Percentiles rank a stretch among this genome's conserved stretches.
Conservation (phyloP, 345 rosid genomes). For the Litchi chinensis region DNA sequence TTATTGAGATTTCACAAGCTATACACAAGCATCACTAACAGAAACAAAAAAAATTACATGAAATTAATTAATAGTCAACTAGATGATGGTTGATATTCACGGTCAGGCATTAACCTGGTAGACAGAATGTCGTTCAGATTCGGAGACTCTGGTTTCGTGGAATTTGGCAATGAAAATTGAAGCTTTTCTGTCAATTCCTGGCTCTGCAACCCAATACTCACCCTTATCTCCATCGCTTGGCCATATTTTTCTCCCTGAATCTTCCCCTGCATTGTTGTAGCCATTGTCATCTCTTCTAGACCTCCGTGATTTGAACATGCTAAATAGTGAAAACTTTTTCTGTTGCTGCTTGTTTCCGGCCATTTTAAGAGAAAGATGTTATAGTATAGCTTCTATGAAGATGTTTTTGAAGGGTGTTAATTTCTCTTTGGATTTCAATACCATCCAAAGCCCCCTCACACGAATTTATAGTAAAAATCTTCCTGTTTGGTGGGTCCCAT, state of each 20-base stretch:
- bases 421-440: neutral
- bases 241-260: conserved; percentile 24
- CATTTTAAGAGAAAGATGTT: conserved; percentile 21
- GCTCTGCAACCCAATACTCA: conserved; percentile 41
- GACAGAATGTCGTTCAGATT: conserved; percentile 42
- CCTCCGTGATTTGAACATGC: conserved; percentile 43
- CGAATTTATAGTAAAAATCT: neutral
- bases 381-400: too few species aligned
- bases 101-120: neutral
- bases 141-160: conserved; percentile 49
- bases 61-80: conserved; percentile 4
- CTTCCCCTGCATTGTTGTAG: conserved; percentile 13
- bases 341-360: conserved; percentile 39
- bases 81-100: neutral
- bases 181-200: conserved; percentile 46
- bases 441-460: neutral
- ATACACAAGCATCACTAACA: neutral
- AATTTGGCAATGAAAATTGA: conserved; percentile 55
- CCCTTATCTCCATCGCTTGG: conserved; percentile 47
- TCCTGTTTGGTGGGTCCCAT: too few species aligned
- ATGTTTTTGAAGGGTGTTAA: neutral
- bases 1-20: conserved; percentile 15
- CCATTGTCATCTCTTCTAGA: conserved; percentile 27
- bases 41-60: neutral
- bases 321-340: conserved; percentile 32